Evolutionary conservation across 2,329 filamentous ascomycete species (phyloP), one percentile per base, ranked within the genome.

Genomic region (Emmonsiellopsis sp.): DNA sequence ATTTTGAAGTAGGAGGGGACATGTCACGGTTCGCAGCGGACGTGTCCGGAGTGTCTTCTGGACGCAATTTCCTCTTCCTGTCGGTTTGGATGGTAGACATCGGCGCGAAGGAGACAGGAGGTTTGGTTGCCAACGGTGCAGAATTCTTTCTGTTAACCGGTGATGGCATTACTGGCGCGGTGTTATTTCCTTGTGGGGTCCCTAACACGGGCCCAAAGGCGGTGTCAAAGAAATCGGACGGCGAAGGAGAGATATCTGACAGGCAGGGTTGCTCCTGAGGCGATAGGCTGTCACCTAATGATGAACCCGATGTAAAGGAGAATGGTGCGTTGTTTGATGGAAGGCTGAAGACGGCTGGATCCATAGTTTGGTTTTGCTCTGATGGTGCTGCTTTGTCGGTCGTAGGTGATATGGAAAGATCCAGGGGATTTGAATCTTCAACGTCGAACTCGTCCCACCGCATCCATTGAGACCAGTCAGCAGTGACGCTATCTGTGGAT

Each of bases 1-100:
- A 76, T 10, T 85, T 71, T 33, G 55, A 39, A 40, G 63, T 62
- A 2, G 61, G 58, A 5, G 56, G 49, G 6, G 81, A 48, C 83
- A 80, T n/a, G 82, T 79, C 75, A 21, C 83, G 77, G 5, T 78
- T 76, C 11, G 71, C 70, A 42, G 70, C 69, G 63, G 63, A 57
- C 1, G 59, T 61, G 5, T 62, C 63, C 13, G 62, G 60, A 53
- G 65, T 62, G 46, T 73, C 69, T n/a, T 82, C 80, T 49, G 77
- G 78, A 0, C 83, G 83, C 0, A 83, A 81, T 71, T 89, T 90
- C 60, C 86, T 80, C 71, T 89, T 90, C 60, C 83, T 77, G 56
- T 69, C 76, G 1, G 57, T 3, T 32, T 9, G 10, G 14, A 21
- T 31, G 32, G 40, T 14, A 31, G 49, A 36, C 3, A 32, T 4